Evolutionary conservation across 179 eudicot genomes (phyloP), one percentile per base, ranked within the genome.

Genomic region (Actinidia polygama): DNA sequence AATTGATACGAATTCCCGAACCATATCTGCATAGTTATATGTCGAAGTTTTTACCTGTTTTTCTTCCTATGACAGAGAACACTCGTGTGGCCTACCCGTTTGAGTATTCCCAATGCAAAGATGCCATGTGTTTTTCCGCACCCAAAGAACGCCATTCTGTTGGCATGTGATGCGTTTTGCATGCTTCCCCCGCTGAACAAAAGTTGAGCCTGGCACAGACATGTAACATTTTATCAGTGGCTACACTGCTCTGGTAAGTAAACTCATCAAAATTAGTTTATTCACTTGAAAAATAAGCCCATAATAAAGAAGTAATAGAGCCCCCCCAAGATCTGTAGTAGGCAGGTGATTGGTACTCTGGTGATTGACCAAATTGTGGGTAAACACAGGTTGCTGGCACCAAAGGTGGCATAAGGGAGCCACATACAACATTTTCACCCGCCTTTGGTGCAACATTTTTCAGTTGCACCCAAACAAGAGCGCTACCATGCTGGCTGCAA

Each of bases 181-280:
- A 98, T 96, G 82, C 92, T 96, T 77, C 99, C 98, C 24, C 99
- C 99, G 14, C 98, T 96, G 72, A 96, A 96, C 95, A 94, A 91
- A 94, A 91, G 89, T 90, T 96, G 54, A 95, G 68, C 92, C 79
- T 96, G 78, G 88, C 98, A 18, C 98, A 96, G 84, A 95, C 99
- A 96, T 96, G 99, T 96, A 95, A 73, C 99, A 96, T 84, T 96
- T 96, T 89, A 96, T 96, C 84, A 96, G 99, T 36, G 99, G 99
- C 91, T 96, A 96, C 87, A 96, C 99, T 16, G 99, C 99, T 85
- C 86, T 95, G 89, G 98, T 94, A 90, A 30, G 71, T 66, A 58
- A 15, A 40, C 11, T 26, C 64, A 30, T 49, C 54, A 23, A 67
- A 57, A 46, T n/a, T 73, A 1, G 7, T 49, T 36, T 36, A 9